Evolutionary conservation across 1,284 basidiomycete species (phyloP), one percentile per base, ranked within the genome.

Genomic region (Puccinia polysora): DNA sequence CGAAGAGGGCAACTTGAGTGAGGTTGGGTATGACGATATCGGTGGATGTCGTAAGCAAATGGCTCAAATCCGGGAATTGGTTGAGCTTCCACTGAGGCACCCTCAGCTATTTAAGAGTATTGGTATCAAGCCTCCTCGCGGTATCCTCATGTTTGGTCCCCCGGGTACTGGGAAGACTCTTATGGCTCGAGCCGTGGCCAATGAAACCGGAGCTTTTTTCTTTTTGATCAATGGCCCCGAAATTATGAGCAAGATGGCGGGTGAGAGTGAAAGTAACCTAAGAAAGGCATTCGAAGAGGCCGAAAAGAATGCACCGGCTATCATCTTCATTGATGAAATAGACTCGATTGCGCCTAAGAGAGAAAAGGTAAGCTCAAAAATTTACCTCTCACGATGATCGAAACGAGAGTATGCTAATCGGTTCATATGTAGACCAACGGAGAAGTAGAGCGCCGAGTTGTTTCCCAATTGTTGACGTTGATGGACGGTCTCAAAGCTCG

Each of bases 191-290:
- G 96, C 96, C 10, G 96, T 98, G 52, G 96, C 95, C 75, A 98
- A 98, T 80, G 96, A 99, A 82, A 98, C 95, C 34, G 95, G 96
- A 68, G 96, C 96, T 23, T 98, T 98, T 86, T 98, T 98, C 86
- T 98, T 98, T 88, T 84, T 97, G 73, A 98, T 98, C 83, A 98
- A 97, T 79, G 95, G 96, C 74, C 96, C 95, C 59, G 96, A 98
- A 81, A 97, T 98, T 81, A 98, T 98, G 95, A 92, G 90, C 79
- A 98, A 97, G 84, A 97, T 97, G 94, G 94, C 94, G 73, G 94
- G 94, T 78, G 96, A 98, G 83, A 90, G 88, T 79, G 96, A 98
- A 81, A 93, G 90, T 76, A 98, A 98, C 81, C 83, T 98, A 74
- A 85, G 96, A 76, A 97, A 98, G 81, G 94, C 95, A 5, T 98